Conservation (phyloP, 306 rosid genomes). For the Corylus heterophylla region DNA sequence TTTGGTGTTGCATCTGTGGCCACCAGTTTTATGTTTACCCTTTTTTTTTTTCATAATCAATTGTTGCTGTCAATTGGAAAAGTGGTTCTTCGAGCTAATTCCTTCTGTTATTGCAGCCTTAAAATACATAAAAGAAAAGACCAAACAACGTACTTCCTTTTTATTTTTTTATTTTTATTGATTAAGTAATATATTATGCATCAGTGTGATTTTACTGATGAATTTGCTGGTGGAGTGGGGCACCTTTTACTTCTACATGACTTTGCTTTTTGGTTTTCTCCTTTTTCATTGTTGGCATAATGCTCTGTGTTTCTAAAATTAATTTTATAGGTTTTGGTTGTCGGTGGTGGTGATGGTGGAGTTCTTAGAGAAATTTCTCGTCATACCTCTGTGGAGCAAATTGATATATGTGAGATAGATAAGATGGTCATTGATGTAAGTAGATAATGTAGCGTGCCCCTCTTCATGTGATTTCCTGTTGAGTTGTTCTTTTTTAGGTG, state of each 20-base stretch:
- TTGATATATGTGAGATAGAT: conserved; percentile 98
- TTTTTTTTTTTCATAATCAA: too few relatives aligned
- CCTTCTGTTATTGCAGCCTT: too few relatives aligned
- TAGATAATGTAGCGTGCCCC: conserved; percentile 14
- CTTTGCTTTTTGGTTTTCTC: background rate
- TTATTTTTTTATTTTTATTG: too few relatives aligned
- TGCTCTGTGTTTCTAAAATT: conserved; percentile 8
- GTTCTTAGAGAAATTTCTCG: conserved; percentile 91
- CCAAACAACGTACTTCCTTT: too few relatives aligned
- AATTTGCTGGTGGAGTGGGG: too few relatives aligned
- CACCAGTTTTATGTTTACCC: too few relatives aligned
- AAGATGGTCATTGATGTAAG: conserved; percentile 97
- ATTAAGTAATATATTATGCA: too few relatives aligned
- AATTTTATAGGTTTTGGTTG: conserved; percentile 77
- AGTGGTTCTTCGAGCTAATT: too few relatives aligned
- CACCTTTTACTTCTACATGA: background rate
- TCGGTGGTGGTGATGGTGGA: conserved; percentile 99
- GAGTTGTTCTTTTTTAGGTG: background rate
- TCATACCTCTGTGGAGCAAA: conserved; percentile 80
- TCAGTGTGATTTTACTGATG: too few relatives aligned
- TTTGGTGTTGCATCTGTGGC: too few relatives aligned
- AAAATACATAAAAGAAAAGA: too few relatives aligned
- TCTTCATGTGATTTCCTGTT: conserved; percentile 8
- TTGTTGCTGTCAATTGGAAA: too few relatives aligned
- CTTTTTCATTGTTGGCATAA: background rate